Evolutionary conservation across 1,284 basidiomycete species (phyloP).

Genomic region (Exobasidium rhododendri): DNA sequence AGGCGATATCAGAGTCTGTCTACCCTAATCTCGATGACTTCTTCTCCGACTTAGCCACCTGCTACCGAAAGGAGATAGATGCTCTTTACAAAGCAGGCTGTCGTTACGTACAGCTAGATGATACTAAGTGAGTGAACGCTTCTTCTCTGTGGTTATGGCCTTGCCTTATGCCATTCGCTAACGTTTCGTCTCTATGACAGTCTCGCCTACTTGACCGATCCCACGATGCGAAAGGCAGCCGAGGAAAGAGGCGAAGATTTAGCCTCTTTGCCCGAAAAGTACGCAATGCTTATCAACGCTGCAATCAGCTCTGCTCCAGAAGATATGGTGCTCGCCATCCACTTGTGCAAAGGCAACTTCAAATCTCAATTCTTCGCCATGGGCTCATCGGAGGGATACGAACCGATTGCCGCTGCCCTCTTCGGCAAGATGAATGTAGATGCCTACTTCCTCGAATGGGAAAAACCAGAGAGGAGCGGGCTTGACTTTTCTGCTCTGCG

Average conservation of each 20-base stretch:
- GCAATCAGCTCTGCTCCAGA: slow-evolving; percentile 63
- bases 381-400: slow-evolving; percentile 70
- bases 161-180: background rate
- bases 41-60: slow-evolving; percentile 68
- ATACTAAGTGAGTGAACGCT: slow-evolving; percentile 13
- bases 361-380: slow-evolving; percentile 52
- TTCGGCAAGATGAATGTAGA: slow-evolving; percentile 73
- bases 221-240: slow-evolving; percentile 28
- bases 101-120: slow-evolving; percentile 64
- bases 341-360: slow-evolving; percentile 77
- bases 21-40: slow-evolving; percentile 70
- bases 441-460: slow-evolving; percentile 72
- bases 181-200: slow-evolving; percentile 15
- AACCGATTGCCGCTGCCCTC: slow-evolving; percentile 65
- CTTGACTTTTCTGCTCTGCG: slow-evolving; percentile 58
- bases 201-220: slow-evolving; percentile 53
- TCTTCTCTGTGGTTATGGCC: background rate
- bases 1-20: slow-evolving; percentile 56
- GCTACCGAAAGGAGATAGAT: slow-evolving; percentile 69
- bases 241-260: slow-evolving; percentile 31
- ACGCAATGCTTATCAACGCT: slow-evolving; percentile 56
- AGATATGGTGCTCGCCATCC: slow-evolving; percentile 69
- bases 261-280: slow-evolving; percentile 26
- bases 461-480: slow-evolving; percentile 69
- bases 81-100: slow-evolving; percentile 72